These are phyloP conservation scores for Lindgomyces ingoldianus DNA, from an alignment of 495 filamentous ascomycete species.

Conservation along the genomic window DNA sequence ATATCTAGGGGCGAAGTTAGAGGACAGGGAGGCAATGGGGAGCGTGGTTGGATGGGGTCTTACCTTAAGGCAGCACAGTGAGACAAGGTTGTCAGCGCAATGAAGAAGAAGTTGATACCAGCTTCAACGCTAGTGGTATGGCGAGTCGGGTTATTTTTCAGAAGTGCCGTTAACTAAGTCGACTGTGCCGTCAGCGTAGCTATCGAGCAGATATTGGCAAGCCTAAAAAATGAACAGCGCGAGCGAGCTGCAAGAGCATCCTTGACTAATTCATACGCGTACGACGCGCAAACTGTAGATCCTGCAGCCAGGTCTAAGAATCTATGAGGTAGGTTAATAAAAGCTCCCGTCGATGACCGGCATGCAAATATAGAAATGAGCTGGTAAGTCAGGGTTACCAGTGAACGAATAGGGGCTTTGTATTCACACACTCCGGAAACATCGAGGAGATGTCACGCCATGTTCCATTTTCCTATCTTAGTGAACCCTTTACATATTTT, in stretches of 20 bases:
- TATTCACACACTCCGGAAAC: neutral
- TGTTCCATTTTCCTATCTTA: neutral
- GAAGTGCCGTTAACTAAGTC: slow-evolving; percentile 12
- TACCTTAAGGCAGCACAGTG: slow-evolving; percentile 23
- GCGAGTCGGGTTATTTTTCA: neutral
- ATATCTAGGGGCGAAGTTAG: slow-evolving; percentile 12
- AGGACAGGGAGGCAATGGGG: neutral
- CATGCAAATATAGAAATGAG: slow-evolving; percentile 3
- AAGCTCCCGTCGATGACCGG: slow-evolving; percentile 15
- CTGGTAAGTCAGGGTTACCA: slow-evolving; percentile 1
- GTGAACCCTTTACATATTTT: slow-evolving; percentile 11
- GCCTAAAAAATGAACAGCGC: neutral
- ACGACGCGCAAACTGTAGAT: slow-evolving; percentile 16
- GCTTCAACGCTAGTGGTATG: neutral
- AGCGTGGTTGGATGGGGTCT: neutral
- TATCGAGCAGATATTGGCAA: slow-evolving; percentile 26
- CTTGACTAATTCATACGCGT: slow-evolving; percentile 8
- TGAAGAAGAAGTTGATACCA: slow-evolving; percentile 17
- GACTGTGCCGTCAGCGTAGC: slow-evolving; percentile 27
- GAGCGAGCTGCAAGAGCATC: too few relatives aligned
- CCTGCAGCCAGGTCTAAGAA: slow-evolving; percentile 19
- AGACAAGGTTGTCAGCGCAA: slow-evolving; percentile 17
- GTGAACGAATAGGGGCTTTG: neutral
- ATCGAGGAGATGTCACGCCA: slow-evolving; percentile 9
- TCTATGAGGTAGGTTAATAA: slow-evolving; percentile 21